Base-by-base conservation (phyloP, 371 early-diverging fungal species). In the Rhizomucor miehei region DNA sequence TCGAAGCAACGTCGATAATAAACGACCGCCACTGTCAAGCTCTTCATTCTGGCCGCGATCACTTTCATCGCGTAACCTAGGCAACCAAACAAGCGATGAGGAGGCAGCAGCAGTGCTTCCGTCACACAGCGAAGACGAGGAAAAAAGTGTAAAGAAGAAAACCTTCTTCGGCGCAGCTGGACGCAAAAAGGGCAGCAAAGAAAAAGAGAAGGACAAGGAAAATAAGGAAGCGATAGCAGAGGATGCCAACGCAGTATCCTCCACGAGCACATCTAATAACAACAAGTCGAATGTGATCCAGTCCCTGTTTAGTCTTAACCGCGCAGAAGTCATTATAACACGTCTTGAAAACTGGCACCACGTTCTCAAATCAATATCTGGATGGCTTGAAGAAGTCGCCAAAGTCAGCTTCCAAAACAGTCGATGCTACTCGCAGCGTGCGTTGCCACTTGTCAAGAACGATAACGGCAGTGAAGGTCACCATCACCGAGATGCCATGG, bases 351-450 rank as follows among this genome's bases (percentile, higher is more conserved):
- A 49, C 12, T 74, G 75, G 75, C 44, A 55, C 1, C 41, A 44
- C 1, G 51, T 68, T 23, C 38, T 74, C 0, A 71, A 74, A 47
- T 55, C 67, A 6, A 54, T 67, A 11, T 48, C 54, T 0, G 48
- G 44, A 9, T 74, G 75, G 75, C 25, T 68, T 0, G 69, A 74
- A 20, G 71, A 74, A 24, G 41, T 60, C 1, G 57, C 58, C 14
- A 70, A 66, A 19, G 66, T 70, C 35, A 56, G 50, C 38, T 36
- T 66, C 10, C 57, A 50, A 14, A 66, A 60, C 20, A 63, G 66
- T 21, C 71, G 68, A 8, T 58, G 54, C 6, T 70, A 56, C 34
- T 64, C 51, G 5, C 68, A 71, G 21, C 62, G 64, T 8, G 60
- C 65, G 5, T 47, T 62, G 12, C 57, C 67, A 0, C 50, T 55